Base-by-base conservation (phyloP, 805 yeast species). In the Yarrowia sp. region DNA sequence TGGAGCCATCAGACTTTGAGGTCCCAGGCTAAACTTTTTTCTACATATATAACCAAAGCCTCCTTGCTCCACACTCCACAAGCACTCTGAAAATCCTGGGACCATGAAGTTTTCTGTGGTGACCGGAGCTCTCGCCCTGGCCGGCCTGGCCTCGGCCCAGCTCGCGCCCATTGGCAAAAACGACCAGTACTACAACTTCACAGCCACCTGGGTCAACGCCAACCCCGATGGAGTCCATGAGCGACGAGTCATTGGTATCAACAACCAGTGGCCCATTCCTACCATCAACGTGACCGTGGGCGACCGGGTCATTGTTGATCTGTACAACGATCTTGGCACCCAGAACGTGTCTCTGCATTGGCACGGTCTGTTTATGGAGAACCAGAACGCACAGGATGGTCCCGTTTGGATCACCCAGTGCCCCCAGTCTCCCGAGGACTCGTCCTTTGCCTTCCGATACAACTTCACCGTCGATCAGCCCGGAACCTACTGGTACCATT, bases 401-500 rank as follows among this genome's bases (percentile, higher is more conserved):
- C 96, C 97, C 16, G 89, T 88, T 71, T 80, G 84, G 83, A 81
- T 93, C 51, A 85, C 90, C 36, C 98, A 93, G 77, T 95, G 98
- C 82, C 96, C 97, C 30, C 87, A 91, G 69, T 86, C 89, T n/a
- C 88, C 96, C 6, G 89, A 89, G 64, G 63, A 58, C 22, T 19
- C 63, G 16, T 9, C 36, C 3, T 83, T 83, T 67, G 82, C 89
- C 19, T 80, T 84, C 77, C 76, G 87, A 68, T 95, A 95, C 81
- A 92, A 93, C 80, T 95, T 95, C 77, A 88, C 97, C 28, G 90
- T 92, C 67, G 83, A 83, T 58, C 97, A 95, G 77, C 85, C 81
- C 66, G 99, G 99, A 72, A 83, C 96, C 19, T 95, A 81, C 81
- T 95, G 99, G 99, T 95, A 93, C 81, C 99, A 95, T 77, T 90